These are phyloP conservation scores for Tricholomella constricta DNA, from an alignment of 768 basidiomycete genomes.

Conservation along the genomic window DNA sequence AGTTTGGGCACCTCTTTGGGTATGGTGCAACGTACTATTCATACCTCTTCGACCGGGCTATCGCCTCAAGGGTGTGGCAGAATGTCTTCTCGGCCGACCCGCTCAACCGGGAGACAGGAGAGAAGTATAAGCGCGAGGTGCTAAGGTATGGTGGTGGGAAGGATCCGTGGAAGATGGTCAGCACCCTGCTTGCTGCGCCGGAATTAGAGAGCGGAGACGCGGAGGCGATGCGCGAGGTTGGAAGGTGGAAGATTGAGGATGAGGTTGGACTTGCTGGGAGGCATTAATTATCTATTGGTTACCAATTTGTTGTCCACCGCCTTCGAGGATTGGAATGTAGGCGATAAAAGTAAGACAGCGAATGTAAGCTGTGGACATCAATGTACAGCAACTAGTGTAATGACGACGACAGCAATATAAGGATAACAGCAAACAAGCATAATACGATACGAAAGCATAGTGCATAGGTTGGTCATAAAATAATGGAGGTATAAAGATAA, in stretches of 20 bases:
- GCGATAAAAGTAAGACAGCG: background rate
- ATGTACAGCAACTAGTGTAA: background rate
- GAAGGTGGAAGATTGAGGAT: slow-evolving; percentile 84
- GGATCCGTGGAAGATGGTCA: slow-evolving; percentile 95
- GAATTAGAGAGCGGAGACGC: slow-evolving; percentile 72
- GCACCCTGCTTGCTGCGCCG: slow-evolving; percentile 62
- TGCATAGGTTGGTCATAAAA: slow-evolving; percentile 7
- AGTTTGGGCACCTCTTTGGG: slow-evolving; percentile 93
- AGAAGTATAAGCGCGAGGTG: slow-evolving; percentile 77
- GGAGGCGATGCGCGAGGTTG: slow-evolving; percentile 87
- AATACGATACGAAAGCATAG: background rate
- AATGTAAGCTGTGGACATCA: background rate
- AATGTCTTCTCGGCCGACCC: slow-evolving; percentile 72
- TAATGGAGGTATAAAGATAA: slow-evolving; percentile 10
- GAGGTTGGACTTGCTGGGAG: slow-evolving; percentile 61
- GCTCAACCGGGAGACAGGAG: slow-evolving; percentile 72
- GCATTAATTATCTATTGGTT: slow-evolving; percentile 43
- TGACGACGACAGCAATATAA: background rate
- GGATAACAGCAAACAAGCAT: background rate
- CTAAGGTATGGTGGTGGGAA: slow-evolving; percentile 83
- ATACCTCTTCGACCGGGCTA: slow-evolving; percentile 94
- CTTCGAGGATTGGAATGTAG: background rate
- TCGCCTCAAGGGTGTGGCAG: slow-evolving; percentile 89
- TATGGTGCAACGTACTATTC: slow-evolving; percentile 99
- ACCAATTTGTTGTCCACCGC: too few relatives aligned